Conservation (phyloP, 1,284 basidiomycete species). For the Lignosus rhinocerotis region DNA sequence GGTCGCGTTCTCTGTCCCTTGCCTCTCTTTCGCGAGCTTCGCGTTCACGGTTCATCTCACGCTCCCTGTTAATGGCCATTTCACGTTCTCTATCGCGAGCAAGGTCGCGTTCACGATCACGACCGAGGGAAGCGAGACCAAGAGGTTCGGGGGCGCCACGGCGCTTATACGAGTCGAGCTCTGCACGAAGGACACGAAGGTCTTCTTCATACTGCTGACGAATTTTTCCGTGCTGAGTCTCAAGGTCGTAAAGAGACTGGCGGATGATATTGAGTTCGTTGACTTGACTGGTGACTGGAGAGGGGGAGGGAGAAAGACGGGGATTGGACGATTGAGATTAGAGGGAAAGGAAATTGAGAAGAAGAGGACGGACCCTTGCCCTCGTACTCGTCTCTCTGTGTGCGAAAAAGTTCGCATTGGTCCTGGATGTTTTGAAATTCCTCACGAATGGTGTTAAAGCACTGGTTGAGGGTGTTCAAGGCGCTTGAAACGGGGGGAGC, state of each 20-base stretch:
- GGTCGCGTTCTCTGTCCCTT: slow-evolving; percentile 32
- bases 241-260: slow-evolving; percentile 77
- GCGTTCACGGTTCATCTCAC: slow-evolving; percentile 34
- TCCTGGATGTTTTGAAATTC: slow-evolving; percentile 83
- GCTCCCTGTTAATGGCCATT: slow-evolving; percentile 27
- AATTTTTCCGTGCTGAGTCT: slow-evolving; percentile 71
- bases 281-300: slow-evolving; percentile 65
- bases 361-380: slow-evolving; percentile 63
- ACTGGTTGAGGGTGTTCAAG: slow-evolving; percentile 66
- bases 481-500: slow-evolving; percentile 42
- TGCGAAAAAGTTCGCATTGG: slow-evolving; percentile 70
- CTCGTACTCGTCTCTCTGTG: slow-evolving; percentile 90
- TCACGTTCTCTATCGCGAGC: slow-evolving; percentile 37
- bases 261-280: slow-evolving; percentile 75
- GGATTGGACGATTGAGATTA: slow-evolving; percentile 1
- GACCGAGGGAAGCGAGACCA: slow-evolving; percentile 39
- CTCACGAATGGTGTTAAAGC: slow-evolving; percentile 80
- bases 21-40: slow-evolving; percentile 25
- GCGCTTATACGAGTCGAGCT: slow-evolving; percentile 34
- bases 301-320: background rate
- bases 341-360: background rate
- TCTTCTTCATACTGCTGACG: slow-evolving; percentile 78
- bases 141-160: slow-evolving; percentile 36
- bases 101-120: slow-evolving; percentile 29
- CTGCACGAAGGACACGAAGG: slow-evolving; percentile 42